Evolutionary conservation across 2,329 filamentous ascomycete species (phyloP).

Genomic region (Cercospora brassicicola): DNA sequence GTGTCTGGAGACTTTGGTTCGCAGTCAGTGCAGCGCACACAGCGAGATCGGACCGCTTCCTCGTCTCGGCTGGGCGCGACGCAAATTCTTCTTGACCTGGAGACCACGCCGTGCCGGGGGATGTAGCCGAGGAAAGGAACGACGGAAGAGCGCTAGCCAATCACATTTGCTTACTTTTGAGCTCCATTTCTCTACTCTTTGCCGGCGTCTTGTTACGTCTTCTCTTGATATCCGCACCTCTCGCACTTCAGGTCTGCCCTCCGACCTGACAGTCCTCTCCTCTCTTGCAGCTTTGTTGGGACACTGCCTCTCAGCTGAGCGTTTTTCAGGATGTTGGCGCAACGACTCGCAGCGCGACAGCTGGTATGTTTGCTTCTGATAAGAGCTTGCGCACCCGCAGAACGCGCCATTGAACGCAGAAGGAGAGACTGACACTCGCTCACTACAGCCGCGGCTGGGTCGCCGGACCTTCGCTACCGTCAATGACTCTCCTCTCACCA

Average conservation of each 20-base stretch:
- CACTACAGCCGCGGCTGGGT: conserved; percentile 44
- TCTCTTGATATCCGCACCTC: conserved; percentile 22
- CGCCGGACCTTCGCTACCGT: conserved; percentile 75
- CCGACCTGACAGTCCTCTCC: conserved; percentile 25
- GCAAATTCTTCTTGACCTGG: conserved; percentile 18
- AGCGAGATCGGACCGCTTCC: conserved; percentile 10
- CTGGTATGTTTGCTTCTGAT: conserved; percentile 39
- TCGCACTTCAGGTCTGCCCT: conserved; percentile 24
- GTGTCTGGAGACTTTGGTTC: conserved; percentile 5
- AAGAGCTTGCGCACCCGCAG: conserved; percentile 14
- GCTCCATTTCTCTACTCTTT: conserved; percentile 21
- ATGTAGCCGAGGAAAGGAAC: conserved; percentile 11
- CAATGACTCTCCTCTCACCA: conserved; percentile 79
- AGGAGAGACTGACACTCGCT: conserved; percentile 23
- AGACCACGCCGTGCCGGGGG: conserved; percentile 12
- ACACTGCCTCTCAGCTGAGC: conserved; percentile 27
- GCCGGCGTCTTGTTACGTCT: conserved; percentile 18
- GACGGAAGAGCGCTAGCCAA: conserved; percentile 6
- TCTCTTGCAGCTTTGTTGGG: conserved; percentile 20
- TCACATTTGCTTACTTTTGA: conserved; percentile 14
- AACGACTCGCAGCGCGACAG: conserved; percentile 43
- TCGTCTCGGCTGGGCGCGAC: conserved; percentile 8
- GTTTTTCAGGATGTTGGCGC: conserved; percentile 39
- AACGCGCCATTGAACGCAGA: conserved; percentile 13
- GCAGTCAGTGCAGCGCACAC: neutral